phyloP scores from a whole-genome alignment of 2,329 filamentous ascomycete species.

The Myriosclerotinia scirpicola region DNA sequence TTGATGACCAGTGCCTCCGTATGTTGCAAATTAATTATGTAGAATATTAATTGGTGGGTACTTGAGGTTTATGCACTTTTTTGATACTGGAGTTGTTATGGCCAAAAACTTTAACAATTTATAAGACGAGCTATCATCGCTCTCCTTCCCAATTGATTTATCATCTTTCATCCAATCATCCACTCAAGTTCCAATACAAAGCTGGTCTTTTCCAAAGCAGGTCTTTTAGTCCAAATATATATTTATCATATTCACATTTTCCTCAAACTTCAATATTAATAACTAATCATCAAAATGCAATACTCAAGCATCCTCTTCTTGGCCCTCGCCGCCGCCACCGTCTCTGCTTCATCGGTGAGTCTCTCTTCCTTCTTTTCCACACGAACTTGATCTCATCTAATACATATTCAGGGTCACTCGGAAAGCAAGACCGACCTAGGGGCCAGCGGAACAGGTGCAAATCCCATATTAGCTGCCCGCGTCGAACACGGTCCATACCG shows the following conservation, averaged over 20 bases:
- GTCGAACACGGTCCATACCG: constrained; percentile 3
- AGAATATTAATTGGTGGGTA: neutral
- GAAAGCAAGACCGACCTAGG: constrained; percentile 2
- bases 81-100: neutral
- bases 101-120: constrained; percentile 8
- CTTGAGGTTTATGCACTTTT: constrained; percentile 5
- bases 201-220: constrained; percentile 12
- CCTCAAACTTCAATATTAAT: constrained; percentile 18
- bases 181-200: neutral
- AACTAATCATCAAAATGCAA: constrained; percentile 34
- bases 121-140: constrained; percentile 3
- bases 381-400: neutral
- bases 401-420: constrained; percentile 19
- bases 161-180: constrained; percentile 6
- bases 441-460: constrained; percentile 1
- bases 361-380: neutral
- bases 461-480: neutral
- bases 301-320: constrained; percentile 34
- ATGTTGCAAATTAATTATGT: constrained; percentile 8
- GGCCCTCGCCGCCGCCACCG: constrained; percentile 31
- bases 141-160: constrained; percentile 5
- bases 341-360: constrained; percentile 30
- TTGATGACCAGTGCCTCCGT: neutral
- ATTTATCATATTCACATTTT: neutral
- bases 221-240: neutral